Conservation (phyloP, 108 stramenopile genomes). For the Cyclotella sp. region DNA sequence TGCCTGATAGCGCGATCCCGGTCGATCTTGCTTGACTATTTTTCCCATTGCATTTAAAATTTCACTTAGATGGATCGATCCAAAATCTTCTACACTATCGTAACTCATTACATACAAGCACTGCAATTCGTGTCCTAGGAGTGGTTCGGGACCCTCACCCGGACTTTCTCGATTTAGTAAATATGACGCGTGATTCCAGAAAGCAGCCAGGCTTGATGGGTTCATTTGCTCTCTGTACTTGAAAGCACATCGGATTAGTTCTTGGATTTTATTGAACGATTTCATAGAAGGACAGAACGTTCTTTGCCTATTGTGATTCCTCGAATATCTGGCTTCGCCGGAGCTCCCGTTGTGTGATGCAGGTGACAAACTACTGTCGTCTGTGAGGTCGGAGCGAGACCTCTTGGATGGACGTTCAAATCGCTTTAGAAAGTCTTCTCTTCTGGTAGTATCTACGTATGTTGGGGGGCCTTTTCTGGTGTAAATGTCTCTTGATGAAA, state of each 20-base stretch:
- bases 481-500: too few species aligned
- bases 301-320: too few species aligned
- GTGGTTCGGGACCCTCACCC: neutral
- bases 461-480: neutral
- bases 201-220: neutral
- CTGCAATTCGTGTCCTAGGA: neutral
- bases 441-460: too few species aligned
- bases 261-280: neutral
- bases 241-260: neutral
- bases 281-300: neutral
- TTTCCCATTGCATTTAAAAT: conserved; percentile 2
- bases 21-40: neutral
- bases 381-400: too few species aligned
- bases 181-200: neutral
- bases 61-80: neutral
- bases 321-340: too few species aligned
- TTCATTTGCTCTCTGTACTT: neutral
- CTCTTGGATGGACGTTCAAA: too few species aligned
- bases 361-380: too few species aligned
- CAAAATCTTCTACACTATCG: neutral
- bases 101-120: neutral
- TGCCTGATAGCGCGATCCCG: neutral
- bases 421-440: too few species aligned
- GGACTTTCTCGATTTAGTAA: neutral
- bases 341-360: too few species aligned